Base-by-base conservation (phyloP, 2,329 filamentous ascomycete species). In the Monosporascus sp. region DNA sequence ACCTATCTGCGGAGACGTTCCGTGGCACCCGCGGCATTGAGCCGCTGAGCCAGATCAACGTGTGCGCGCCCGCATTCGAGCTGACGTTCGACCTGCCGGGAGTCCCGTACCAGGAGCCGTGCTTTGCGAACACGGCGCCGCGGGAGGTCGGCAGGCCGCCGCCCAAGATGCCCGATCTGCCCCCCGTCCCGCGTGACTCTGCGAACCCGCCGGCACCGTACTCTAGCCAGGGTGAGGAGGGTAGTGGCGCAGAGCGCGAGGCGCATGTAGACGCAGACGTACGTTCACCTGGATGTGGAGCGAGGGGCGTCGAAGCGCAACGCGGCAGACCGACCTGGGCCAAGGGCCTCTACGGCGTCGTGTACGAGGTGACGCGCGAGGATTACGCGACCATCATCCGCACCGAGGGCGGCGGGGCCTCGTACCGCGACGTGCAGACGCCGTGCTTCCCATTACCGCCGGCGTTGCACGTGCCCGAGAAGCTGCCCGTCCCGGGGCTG, bases 371-470 rank as follows among this genome's bases (percentile, higher is more conserved):
- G 31, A 96, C 91, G 1, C 74, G 79, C 18, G 71, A 80, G 44
- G 94, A 99, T 73, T 99, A 89, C 67, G 80, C 85, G 7, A 88
- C 82, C 55, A 96, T 99, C 61, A 87, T 97, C 56, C 86, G 86
- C 5, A 97, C 92, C 5, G 94, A 99, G 69, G 93, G 93, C 50
- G 92, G 89, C 35, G 92, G 92, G 18, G 74, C 85, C 2, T 81
- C 86, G n/a, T 99, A 99, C 74, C 77, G 86, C 53, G 91, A 97
- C 66, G 83, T 96, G 11, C 66, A 90, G 0, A 85, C 96, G 14
- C 83, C 87, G 27, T 97, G 93, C 70, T 77, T 90, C 58, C 77
- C 85, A 0, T 79, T 97, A 8, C 77, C 83, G 0, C 72, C 79
- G 14, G 73, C 77, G 4, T 67, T 80, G 11, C 74, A 78, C 0